phyloP scores from a whole-genome alignment of 345 rosid genomes.

The Camelina neglecta region DNA sequence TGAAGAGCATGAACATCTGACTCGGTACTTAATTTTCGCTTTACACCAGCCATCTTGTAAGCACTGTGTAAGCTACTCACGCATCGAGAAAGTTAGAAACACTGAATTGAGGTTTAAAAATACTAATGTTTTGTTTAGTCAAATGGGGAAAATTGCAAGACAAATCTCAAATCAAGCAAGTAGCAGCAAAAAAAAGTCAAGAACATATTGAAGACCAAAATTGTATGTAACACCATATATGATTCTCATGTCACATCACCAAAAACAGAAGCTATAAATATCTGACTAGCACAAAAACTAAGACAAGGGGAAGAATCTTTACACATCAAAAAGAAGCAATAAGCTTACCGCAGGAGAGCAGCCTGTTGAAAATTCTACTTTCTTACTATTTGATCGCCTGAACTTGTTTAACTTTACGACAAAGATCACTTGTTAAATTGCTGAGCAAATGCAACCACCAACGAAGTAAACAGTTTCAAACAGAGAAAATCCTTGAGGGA shows the following conservation, averaged over 20 bases:
- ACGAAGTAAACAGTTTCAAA: conserved; percentile 38
- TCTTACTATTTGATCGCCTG: conserved; percentile 52
- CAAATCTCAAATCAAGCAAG: conserved; percentile 9
- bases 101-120: conserved; percentile 27
- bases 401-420: conserved; percentile 48
- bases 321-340: conserved; percentile 14
- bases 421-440: conserved; percentile 42
- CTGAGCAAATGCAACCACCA: conserved; percentile 49
- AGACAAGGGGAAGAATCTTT: neutral
- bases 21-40: conserved; percentile 75
- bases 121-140: neutral
- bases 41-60: conserved; percentile 94
- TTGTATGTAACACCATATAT: neutral
- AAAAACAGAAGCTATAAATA: neutral
- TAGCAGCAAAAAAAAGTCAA: conserved; percentile 3
- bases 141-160: neutral
- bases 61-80: conserved; percentile 82
- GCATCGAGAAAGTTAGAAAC: conserved; percentile 56
- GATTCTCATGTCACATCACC: conserved; percentile 3
- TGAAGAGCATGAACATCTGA: conserved; percentile 72
- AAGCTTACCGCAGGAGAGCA: conserved; percentile 58
- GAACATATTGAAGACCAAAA: neutral
- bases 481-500: conserved; percentile 34
- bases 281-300: neutral
- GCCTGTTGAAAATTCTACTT: conserved; percentile 55